phyloP scores from a whole-genome alignment of 2,329 filamentous ascomycete genomes.

The Keithomyces neogunnii region DNA sequence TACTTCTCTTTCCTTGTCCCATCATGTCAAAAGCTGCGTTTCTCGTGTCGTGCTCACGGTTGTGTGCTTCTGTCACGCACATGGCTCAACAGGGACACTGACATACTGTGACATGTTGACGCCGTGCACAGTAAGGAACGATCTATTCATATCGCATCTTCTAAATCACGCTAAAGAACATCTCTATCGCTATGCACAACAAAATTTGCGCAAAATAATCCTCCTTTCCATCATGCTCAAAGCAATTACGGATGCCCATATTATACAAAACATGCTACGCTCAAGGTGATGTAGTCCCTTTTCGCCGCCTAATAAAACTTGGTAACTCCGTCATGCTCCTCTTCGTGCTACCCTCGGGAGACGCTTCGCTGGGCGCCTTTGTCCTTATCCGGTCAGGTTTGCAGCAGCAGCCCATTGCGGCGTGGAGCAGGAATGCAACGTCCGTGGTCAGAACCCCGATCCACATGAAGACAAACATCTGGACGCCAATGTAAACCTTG shows the following conservation, averaged over 20 bases:
- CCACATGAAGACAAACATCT: conserved; percentile 90
- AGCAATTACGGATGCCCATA: background rate
- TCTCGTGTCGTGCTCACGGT: no score
- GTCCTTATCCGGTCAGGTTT: conserved; percentile 18
- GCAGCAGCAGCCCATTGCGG: conserved; percentile 72
- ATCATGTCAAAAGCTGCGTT: no score
- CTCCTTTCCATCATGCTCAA: no score
- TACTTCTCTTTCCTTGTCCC: no score
- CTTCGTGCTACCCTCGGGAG: conserved; percentile 11
- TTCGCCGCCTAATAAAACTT: conserved; percentile 21
- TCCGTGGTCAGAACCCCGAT: conserved; percentile 59
- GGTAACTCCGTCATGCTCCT: conserved; percentile 14
- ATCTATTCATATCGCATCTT: no score
- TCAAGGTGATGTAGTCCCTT: conserved; percentile 2
- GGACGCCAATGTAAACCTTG: conserved; percentile 54
- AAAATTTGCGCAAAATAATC: no score
- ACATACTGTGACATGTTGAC: no score
- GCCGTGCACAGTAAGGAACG: no score
- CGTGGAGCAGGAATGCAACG: conserved; percentile 64
- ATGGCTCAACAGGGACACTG: no score
- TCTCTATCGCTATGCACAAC: no score
- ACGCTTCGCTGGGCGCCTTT: conserved; percentile 1
- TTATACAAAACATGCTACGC: background rate
- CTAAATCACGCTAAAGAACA: no score
- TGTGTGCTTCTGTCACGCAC: no score